These are phyloP conservation scores for Coemansia sp. DNA, from an alignment of 192 early-diverging fungal genomes.

Conservation along the genomic window DNA sequence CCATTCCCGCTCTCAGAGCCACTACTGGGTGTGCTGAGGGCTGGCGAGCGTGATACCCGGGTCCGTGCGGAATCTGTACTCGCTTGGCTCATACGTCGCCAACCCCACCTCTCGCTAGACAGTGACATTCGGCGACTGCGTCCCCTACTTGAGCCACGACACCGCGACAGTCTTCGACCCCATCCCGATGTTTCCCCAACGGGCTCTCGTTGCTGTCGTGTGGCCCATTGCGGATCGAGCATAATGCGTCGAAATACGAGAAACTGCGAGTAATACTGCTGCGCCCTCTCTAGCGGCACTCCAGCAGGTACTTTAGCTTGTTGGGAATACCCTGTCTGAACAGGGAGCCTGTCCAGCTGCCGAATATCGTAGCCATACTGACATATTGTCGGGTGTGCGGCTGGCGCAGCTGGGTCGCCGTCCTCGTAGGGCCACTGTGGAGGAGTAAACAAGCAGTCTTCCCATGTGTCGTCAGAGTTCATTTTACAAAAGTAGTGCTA, in stretches of 20 bases:
- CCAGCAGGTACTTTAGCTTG: not conserved
- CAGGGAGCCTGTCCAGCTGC: slow-evolving; percentile 22
- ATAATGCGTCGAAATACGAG: slow-evolving; percentile 35
- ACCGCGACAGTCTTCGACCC: not conserved
- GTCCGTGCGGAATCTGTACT: not conserved
- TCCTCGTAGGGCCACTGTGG: slow-evolving; percentile 35
- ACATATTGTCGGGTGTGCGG: slow-evolving; percentile 13
- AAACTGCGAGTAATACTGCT: slow-evolving; percentile 34
- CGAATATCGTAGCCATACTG: slow-evolving; percentile 31
- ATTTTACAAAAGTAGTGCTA: not conserved
- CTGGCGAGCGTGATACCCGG: not conserved
- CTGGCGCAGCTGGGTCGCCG: slow-evolving; percentile 19
- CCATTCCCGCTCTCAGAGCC: not conserved
- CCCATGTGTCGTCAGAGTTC: slow-evolving; percentile 17
- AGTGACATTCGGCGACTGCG: slow-evolving; percentile 16
- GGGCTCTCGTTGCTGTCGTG: not conserved
- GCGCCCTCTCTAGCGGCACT: slow-evolving; percentile 11
- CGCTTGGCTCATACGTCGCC: not conserved
- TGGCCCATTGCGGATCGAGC: slow-evolving; percentile 19
- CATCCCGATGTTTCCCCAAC: not conserved
- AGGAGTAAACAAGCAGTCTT: slow-evolving; percentile 21
- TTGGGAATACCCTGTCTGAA: slow-evolving; percentile 16
- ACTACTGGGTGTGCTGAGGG: not conserved
- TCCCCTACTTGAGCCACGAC: not conserved
- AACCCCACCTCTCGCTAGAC: not conserved